These are phyloP conservation scores for Macroventuria anomochaeta DNA, from an alignment of 2,329 filamentous ascomycete species.

Conservation along the genomic window DNA sequence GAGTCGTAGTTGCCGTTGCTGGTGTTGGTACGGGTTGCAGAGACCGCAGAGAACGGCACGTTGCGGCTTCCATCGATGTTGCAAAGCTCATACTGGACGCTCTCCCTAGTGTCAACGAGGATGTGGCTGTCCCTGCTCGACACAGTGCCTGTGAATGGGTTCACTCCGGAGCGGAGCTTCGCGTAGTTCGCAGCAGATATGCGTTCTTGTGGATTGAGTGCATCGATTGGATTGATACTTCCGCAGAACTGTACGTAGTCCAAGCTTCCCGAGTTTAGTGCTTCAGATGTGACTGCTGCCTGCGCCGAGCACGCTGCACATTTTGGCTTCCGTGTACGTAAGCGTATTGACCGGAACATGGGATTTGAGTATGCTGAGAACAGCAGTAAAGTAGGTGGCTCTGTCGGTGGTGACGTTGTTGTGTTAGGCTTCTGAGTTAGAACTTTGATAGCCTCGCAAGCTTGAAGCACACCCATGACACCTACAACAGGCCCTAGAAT, in stretches of 20 bases:
- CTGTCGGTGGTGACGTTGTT: constrained; percentile 12
- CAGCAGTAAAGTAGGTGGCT: constrained; percentile 55
- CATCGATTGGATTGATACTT: constrained; percentile 58
- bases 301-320: constrained; percentile 78
- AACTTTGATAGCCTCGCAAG: constrained; percentile 87
- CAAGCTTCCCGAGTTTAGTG: constrained; percentile 68
- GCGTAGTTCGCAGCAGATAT: constrained; percentile 70
- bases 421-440: constrained; percentile 57
- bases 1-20: constrained; percentile 2
- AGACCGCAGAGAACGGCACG: constrained; percentile 68
- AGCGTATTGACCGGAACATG: constrained; percentile 75
- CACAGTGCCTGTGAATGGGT: constrained; percentile 42
- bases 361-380: constrained; percentile 62
- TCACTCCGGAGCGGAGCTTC: constrained; percentile 38
- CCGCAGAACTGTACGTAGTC: constrained; percentile 92
- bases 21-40: constrained; percentile 26
- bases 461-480: constrained; percentile 90
- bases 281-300: constrained; percentile 67
- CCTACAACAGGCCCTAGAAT: constrained; percentile 93
- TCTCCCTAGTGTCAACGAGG: constrained; percentile 83
- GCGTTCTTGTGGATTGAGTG: constrained; percentile 70
- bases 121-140: constrained; percentile 56
- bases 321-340: constrained; percentile 70
- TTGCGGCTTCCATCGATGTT: constrained; percentile 78
- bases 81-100: constrained; percentile 83